Percentiles rank a stretch among this genome's conserved stretches.
Conservation (phyloP, 176 grass and related monocot species). For the Carex scoparia region DNA sequence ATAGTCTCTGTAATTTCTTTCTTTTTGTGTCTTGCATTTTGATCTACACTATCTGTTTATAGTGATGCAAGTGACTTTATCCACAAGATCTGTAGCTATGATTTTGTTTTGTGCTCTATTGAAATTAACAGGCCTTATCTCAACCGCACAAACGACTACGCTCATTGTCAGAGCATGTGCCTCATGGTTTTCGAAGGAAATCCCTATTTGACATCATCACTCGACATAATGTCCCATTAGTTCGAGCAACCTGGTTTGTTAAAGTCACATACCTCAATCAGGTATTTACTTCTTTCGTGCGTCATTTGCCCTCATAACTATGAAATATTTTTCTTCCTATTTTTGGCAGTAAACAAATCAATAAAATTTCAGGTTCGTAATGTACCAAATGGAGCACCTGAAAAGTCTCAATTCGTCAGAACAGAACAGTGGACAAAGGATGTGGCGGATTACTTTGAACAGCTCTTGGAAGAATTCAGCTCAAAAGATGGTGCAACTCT, state of each 20-base stretch:
- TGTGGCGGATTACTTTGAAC: slow-evolving; percentile 80
- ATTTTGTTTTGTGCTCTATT: slow-evolving; percentile 26
- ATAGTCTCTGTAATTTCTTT: neutral
- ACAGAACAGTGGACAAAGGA: slow-evolving; percentile 94
- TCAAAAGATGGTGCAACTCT: slow-evolving; percentile 58
- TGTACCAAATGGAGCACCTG: slow-evolving; percentile 54
- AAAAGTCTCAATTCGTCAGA: slow-evolving; percentile 54
- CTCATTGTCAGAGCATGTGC: slow-evolving; percentile 75
- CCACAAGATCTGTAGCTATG: neutral
- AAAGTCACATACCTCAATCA: slow-evolving; percentile 99
- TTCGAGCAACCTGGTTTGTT: slow-evolving; percentile 98
- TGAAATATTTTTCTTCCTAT: neutral
- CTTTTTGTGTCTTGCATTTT: neutral
- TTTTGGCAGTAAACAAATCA: slow-evolving; percentile 23
- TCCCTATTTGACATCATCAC: slow-evolving; percentile 92
- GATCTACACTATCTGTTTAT: neutral
- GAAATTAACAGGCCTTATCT: slow-evolving; percentile 59
- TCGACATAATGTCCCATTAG: slow-evolving; percentile 75
- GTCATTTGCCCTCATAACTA: neutral
- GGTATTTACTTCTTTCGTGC: slow-evolving; percentile 41
- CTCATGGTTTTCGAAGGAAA: slow-evolving; percentile 97
- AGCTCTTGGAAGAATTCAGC: slow-evolving; percentile 86
- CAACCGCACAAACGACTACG: slow-evolving; percentile 71
- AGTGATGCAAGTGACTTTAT: neutral
- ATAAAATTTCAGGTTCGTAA: slow-evolving; percentile 53